Base-by-base conservation (phyloP, 1,284 basidiomycete species). In the Malassezia nana region DNA sequence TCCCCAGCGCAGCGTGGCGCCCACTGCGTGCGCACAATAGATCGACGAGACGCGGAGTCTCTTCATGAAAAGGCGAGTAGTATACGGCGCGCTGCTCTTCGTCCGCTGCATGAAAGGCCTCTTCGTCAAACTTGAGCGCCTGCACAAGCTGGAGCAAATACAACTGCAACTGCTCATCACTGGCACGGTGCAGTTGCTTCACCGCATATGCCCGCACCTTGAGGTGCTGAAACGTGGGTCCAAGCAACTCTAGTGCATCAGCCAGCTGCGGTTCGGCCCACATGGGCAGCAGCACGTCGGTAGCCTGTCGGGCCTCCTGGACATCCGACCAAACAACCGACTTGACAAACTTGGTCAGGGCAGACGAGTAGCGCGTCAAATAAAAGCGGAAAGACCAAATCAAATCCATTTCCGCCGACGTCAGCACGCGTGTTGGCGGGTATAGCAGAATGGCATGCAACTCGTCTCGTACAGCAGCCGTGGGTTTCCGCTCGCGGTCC, bases 321-420 rank as follows among this genome's bases (percentile, higher is more conserved):
- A 85, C 82, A 72, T 99, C 94, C 38, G 87, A 81, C 94, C 94
- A 98, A 8, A 90, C 90, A 25, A 98, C 94, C 26, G 89, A 91
- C 76, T 92, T 96, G 56, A 99, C 80, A 76, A 99, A 98, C 75
- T 98, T 99, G 29, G 92, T 98, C 25, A 98, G 79, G 3, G 87
- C 89, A 9, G 78, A 77, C 72, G 89, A 89, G 72, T 91, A 87
- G 25, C 89, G 79, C 0, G 85, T 83, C 13, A 99, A 82, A 64
- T 95, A 98, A 77, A 96, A 99, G 9, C 94, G 83, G 80, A 94
- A 99, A 71, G 94, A 91, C 94, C 94, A 99, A 22, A 98, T 84
- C 15, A 92, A 76, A 63, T 98, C 92, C 73, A 92, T 94, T 76
- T 99, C 92, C 65, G 90, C 85, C 0, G 89, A 84, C 1, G 82